A percentile compares a stretch with the other conserved stretches of the same genome.
These are phyloP conservation scores for Cercospora nicotianae DNA, from an alignment of 2,329 filamentous ascomycete genomes.

Conservation along the genomic window DNA sequence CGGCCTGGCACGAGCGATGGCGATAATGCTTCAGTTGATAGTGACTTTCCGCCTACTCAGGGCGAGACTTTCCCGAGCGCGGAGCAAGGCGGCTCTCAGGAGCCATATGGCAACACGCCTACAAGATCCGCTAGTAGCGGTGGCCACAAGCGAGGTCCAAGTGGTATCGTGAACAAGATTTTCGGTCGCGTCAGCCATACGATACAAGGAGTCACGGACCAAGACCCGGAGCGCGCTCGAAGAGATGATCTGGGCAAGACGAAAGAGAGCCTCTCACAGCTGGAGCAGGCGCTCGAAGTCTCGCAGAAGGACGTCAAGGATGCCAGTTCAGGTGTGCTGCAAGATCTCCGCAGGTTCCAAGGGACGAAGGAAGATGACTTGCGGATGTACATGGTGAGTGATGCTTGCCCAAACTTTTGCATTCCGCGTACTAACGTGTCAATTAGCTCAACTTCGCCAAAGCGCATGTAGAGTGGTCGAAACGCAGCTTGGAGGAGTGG, in stretches of 20 bases:
- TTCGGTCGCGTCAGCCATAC: conserved; percentile 95
- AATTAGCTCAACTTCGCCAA: conserved; percentile 82
- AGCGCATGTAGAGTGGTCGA: conserved; percentile 92
- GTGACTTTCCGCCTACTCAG: conserved; percentile 85
- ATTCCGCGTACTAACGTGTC: conserved; percentile 6
- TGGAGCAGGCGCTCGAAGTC: conserved; percentile 87
- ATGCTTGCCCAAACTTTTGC: background rate
- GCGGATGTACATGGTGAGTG: conserved; percentile 86
- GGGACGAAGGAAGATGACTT: conserved; percentile 93
- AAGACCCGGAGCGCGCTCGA: conserved; percentile 88
- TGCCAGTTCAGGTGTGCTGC: conserved; percentile 82
- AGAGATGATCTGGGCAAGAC: conserved; percentile 96
- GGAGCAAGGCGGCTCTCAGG: conserved; percentile 66
- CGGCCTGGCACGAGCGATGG: conserved; percentile 48
- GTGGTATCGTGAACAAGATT: conserved; percentile 87
- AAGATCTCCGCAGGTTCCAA: conserved; percentile 91
- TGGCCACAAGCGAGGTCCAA: conserved; percentile 74
- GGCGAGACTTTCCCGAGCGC: conserved; percentile 58
- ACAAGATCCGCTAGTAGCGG: conserved; percentile 28
- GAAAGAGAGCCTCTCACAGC: conserved; percentile 76
- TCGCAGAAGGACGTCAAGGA: conserved; percentile 91
- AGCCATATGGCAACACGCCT: conserved; percentile 30
- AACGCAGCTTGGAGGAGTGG: conserved; percentile 88
- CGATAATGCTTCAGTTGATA: conserved; percentile 88
- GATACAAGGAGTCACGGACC: conserved; percentile 92